A percentile compares a stretch with the other conserved stretches of the same genome.
phyloP scores from a whole-genome alignment of 352 stramenopile genomes.

The Phytopythium kandeliae region DNA sequence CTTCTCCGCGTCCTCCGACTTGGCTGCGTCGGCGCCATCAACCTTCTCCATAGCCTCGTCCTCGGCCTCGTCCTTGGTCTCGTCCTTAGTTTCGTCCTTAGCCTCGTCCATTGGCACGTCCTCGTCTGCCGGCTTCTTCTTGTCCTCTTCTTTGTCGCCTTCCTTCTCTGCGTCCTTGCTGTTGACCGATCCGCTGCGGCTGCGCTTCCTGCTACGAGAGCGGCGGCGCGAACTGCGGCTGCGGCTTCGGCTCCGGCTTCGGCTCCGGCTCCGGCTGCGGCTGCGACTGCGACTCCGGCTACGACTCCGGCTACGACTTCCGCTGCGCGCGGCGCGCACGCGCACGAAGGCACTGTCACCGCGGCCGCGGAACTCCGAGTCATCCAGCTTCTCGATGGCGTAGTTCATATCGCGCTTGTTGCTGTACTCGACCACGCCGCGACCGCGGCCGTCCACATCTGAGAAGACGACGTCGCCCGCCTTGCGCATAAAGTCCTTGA shows the following conservation, averaged over 20 bases:
- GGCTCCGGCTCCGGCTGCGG: conserved; percentile 23
- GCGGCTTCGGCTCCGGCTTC: conserved; percentile 24
- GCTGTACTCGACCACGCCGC: conserved; percentile 60
- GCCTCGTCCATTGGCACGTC: conserved; percentile 9
- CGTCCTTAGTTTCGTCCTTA: neutral
- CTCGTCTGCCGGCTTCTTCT: conserved; percentile 21
- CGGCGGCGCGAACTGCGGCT: conserved; percentile 18
- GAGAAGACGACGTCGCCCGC: conserved; percentile 61
- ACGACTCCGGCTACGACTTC: conserved; percentile 29
- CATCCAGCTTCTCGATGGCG: conserved; percentile 60
- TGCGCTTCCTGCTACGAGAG: conserved; percentile 25
- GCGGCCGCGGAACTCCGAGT: conserved; percentile 48
- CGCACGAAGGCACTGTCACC: conserved; percentile 48
- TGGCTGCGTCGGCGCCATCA: no score
- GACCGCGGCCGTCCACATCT: conserved; percentile 62
- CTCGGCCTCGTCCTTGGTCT: conserved; percentile 2
- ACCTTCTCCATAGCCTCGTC: conserved; percentile 9
- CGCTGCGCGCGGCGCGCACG: conserved; percentile 23
- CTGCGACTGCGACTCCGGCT: conserved; percentile 32
- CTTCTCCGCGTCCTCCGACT: conserved; percentile 9
- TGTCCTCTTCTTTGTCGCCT: conserved; percentile 17
- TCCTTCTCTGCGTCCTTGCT: conserved; percentile 13
- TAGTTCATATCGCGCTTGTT: conserved; percentile 71
- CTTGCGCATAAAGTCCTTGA: conserved; percentile 68
- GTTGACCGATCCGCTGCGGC: conserved; percentile 13